Conservation (phyloP, 1,139 yeast species). For the Zygoascus sp. region DNA sequence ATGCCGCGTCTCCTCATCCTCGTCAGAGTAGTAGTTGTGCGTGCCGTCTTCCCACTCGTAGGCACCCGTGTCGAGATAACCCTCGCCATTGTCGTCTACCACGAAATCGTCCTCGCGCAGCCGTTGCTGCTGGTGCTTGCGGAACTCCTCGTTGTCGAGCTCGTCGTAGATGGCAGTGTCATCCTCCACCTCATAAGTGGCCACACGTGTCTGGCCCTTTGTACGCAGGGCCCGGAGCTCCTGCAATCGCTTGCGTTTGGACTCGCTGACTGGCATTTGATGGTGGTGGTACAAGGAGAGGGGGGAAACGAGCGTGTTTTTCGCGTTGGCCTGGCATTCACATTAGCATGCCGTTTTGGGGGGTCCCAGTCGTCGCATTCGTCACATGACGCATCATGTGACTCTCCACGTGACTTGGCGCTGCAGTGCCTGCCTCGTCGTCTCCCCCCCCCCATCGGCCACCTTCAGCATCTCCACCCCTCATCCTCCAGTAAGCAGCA, state of each 20-base stretch:
- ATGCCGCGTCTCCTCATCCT: constrained; percentile 41
- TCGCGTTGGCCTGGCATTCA: no score
- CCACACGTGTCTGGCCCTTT: constrained; percentile 25
- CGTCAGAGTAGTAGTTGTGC: constrained; percentile 53
- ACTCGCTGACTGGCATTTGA: constrained; percentile 10
- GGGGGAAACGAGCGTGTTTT: not conserved
- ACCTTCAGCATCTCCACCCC: no score
- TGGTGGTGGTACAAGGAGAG: not conserved
- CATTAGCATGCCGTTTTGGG: not conserved
- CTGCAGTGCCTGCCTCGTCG: no score
- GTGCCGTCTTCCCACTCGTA: constrained; percentile 75
- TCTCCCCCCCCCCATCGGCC: no score
- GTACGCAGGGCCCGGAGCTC: constrained; percentile 24
- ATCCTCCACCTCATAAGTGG: constrained; percentile 24
- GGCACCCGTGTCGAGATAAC: constrained; percentile 86
- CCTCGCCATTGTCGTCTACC: constrained; percentile 87
- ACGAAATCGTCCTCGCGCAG: constrained; percentile 87
- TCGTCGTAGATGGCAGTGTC: constrained; percentile 69
- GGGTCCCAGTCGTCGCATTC: not conserved
- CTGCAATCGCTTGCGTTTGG: constrained; percentile 12
- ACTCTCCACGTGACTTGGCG: no score
- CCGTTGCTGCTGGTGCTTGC: constrained; percentile 73
- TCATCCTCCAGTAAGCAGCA: no score
- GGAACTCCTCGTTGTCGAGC: constrained; percentile 74
- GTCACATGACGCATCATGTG: no score